phyloP scores from a whole-genome alignment of 768 basidiomycete genomes.

The Tylopilus vinaceipallidus region DNA sequence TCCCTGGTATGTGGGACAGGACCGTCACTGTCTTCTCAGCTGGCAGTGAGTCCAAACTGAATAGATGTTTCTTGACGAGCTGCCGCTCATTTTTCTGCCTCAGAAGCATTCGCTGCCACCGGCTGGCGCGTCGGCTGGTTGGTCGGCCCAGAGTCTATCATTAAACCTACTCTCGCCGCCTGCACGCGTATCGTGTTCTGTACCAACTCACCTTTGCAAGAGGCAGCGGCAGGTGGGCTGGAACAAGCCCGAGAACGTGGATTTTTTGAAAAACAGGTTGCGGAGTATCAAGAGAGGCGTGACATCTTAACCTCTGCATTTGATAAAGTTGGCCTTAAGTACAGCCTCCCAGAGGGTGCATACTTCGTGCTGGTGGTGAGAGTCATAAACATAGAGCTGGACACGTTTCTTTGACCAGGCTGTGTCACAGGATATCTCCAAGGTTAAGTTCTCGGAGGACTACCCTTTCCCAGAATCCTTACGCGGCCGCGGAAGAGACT shows the following conservation, averaged over 20 bases:
- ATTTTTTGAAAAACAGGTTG: conserved; percentile 76
- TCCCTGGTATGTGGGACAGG: conserved; percentile 99
- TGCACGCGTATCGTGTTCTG: conserved; percentile 95
- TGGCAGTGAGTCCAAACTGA: conserved; percentile 60
- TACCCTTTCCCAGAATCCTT: conserved; percentile 80
- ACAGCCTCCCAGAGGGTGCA: conserved; percentile 84
- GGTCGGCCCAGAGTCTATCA: conserved; percentile 81
- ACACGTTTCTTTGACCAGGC: conserved; percentile 6
- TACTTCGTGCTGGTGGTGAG: conserved; percentile 88
- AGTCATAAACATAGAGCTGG: background rate
- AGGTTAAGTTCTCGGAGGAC: conserved; percentile 75
- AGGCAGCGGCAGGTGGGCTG: conserved; percentile 87
- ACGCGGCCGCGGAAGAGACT: conserved; percentile 80
- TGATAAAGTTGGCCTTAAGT: conserved; percentile 78
- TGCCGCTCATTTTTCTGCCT: background rate
- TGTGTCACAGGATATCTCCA: conserved; percentile 63
- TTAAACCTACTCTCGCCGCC: conserved; percentile 84
- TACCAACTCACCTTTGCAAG: conserved; percentile 91
- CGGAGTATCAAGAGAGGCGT: conserved; percentile 80
- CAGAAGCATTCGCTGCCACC: conserved; percentile 95
- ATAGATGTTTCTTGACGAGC: background rate
- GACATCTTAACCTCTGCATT: conserved; percentile 74
- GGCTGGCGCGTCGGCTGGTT: conserved; percentile 99
- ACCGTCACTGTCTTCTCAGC: conserved; percentile 96
- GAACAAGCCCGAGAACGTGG: conserved; percentile 69